A percentile compares a stretch with the other conserved stretches of the same genome.
These are phyloP conservation scores for Aspergillus heteromorphus DNA, from an alignment of 495 filamentous ascomycete genomes.

Conservation along the genomic window DNA sequence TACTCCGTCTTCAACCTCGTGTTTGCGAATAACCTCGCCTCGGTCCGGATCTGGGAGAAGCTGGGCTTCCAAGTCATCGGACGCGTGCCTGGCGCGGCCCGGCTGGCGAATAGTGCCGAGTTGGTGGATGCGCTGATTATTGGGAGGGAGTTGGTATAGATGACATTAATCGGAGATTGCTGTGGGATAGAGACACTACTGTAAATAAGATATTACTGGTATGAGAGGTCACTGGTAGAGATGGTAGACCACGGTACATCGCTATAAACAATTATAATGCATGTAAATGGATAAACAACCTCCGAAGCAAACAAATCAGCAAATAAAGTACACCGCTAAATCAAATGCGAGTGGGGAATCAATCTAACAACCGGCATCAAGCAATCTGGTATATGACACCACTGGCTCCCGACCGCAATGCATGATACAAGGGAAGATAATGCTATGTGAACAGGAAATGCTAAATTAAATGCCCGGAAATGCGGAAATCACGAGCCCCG, in stretches of 20 bases:
- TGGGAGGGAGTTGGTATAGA: slow-evolving; percentile 32
- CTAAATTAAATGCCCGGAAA: not conserved
- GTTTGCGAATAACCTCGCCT: slow-evolving; percentile 94
- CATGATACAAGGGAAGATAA: slow-evolving; percentile 15
- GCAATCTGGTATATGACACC: slow-evolving; percentile 17
- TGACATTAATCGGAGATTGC: too few relatives aligned
- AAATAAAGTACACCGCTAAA: slow-evolving; percentile 10
- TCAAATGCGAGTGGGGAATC: slow-evolving; percentile 26
- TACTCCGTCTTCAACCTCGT: slow-evolving; percentile 99
- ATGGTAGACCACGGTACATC: too few relatives aligned
- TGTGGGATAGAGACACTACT: too few relatives aligned
- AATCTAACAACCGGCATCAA: slow-evolving; percentile 16
- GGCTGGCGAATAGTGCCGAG: slow-evolving; percentile 37
- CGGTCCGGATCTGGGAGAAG: slow-evolving; percentile 91
- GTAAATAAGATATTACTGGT: too few relatives aligned
- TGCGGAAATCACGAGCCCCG: slow-evolving; percentile 11
- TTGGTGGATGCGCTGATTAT: slow-evolving; percentile 46
- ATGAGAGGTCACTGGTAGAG: too few relatives aligned
- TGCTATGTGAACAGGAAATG: slow-evolving; percentile 8
- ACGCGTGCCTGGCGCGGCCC: slow-evolving; percentile 53
- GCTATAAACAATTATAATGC: not conserved
- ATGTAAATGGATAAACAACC: slow-evolving; percentile 4
- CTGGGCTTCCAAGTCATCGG: slow-evolving; percentile 94
- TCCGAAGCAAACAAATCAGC: slow-evolving; percentile 3
- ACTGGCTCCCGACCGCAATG: slow-evolving; percentile 12